phyloP scores from a whole-genome alignment of 768 basidiomycete genomes.

The Lactifluus piperatus region DNA sequence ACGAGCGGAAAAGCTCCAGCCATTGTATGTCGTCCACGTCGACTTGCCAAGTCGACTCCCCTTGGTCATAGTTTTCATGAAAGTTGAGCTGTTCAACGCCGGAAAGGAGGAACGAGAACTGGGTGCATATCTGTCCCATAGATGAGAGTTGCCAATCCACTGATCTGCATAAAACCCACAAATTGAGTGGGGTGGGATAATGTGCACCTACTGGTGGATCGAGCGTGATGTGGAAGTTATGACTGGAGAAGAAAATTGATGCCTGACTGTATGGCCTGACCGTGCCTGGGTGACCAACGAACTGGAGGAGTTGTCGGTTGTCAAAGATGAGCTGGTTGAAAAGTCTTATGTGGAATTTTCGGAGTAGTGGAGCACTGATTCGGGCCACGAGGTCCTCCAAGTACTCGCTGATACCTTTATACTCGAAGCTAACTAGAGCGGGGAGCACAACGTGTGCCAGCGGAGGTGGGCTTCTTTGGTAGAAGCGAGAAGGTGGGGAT shows the following conservation, averaged over 20 bases:
- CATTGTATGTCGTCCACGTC: not conserved
- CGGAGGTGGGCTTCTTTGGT: not conserved
- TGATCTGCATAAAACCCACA: no score
- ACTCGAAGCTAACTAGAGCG: not conserved
- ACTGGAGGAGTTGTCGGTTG: not conserved
- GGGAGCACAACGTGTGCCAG: not conserved
- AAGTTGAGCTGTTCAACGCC: not conserved
- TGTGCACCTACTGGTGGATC: no score
- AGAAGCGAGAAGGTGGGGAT: not conserved
- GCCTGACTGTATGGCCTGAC: not conserved
- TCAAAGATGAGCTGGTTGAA: not conserved
- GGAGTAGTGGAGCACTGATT: not conserved
- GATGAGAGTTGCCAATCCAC: not conserved
- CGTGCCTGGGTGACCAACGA: not conserved
- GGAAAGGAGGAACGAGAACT: not conserved
- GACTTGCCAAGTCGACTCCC: not conserved
- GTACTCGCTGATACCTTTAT: not conserved
- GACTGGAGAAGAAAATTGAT: not conserved
- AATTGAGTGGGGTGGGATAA: no score
- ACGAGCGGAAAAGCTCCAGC: not conserved
- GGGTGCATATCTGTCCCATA: not conserved
- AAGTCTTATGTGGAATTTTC: not conserved
- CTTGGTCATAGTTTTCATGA: accelerated
- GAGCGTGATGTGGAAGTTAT: no score
- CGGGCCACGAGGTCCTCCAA: not conserved